phyloP scores from a whole-genome alignment of 1,284 basidiomycete species.

The Irpex sp. region DNA sequence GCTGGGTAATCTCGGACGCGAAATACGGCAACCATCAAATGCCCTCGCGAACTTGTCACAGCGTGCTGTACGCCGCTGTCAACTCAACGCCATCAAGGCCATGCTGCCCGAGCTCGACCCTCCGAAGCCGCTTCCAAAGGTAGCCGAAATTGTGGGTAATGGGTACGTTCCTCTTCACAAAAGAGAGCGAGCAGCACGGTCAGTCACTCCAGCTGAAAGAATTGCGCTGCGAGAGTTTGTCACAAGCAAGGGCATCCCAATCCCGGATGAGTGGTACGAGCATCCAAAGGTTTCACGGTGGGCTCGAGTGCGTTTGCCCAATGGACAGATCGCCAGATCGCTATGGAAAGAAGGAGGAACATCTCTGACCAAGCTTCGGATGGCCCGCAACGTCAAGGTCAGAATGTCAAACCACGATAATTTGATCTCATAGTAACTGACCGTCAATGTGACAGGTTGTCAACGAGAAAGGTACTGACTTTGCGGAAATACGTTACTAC shows the following conservation, averaged over 20 bases:
- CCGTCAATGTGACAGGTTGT: background rate
- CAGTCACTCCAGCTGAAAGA: background rate
- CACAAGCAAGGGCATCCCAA: background rate
- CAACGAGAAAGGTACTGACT: background rate
- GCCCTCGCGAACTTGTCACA: too few species aligned
- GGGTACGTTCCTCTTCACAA: constrained; percentile 5
- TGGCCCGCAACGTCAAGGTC: constrained; percentile 25
- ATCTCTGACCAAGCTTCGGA: constrained; percentile 8
- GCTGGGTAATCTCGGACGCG: too few species aligned
- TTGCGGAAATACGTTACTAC: background rate
- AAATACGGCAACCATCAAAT: too few species aligned
- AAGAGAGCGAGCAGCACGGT: background rate
- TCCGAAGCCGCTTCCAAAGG: too few species aligned
- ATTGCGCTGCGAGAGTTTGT: background rate
- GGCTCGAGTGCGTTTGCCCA: constrained; percentile 26
- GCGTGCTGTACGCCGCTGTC: too few species aligned
- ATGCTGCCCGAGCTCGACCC: too few species aligned
- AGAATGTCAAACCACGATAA: background rate
- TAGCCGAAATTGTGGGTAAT: background rate
- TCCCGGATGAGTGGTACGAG: background rate
- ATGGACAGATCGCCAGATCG: constrained; percentile 25
- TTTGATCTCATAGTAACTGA: background rate
- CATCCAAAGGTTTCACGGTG: constrained; percentile 15
- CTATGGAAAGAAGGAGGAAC: constrained; percentile 21
- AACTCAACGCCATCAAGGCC: too few species aligned